Evolutionary conservation across 805 yeast genomes (phyloP).

Genomic region (Metschnikowia noctiluminum): DNA sequence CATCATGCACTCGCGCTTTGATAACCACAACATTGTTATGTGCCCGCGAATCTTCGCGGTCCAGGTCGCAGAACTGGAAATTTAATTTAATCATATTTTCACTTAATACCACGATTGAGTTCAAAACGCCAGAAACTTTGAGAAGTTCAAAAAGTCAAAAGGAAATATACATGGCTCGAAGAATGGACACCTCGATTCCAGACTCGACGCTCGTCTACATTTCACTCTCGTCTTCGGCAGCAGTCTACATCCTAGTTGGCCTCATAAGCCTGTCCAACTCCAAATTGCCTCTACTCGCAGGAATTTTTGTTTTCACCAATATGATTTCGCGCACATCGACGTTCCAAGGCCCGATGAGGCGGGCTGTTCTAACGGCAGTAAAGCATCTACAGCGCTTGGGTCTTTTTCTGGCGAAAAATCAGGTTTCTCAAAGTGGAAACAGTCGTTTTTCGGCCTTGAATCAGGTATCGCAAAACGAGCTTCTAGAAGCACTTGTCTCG

Average conservation of each 20-base stretch:
- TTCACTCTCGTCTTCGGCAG: slow-evolving; percentile 6
- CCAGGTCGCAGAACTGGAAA: too few species aligned
- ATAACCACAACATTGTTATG: too few species aligned
- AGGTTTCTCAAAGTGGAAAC: neutral
- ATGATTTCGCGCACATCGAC: slow-evolving; percentile 30
- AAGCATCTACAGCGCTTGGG: neutral
- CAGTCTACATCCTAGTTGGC: slow-evolving; percentile 21
- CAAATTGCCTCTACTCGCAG: slow-evolving; percentile 25
- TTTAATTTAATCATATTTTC: too few species aligned
- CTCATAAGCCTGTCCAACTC: slow-evolving; percentile 18
- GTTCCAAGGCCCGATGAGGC: slow-evolving; percentile 14
- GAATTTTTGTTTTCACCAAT: slow-evolving; percentile 30
- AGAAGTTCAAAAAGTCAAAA: too few species aligned
- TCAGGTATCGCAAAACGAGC: slow-evolving; percentile 25
- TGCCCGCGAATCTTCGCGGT: too few species aligned
- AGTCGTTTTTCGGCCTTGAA: slow-evolving; percentile 14
- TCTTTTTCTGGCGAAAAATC: slow-evolving; percentile 1
- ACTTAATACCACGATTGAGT: too few species aligned
- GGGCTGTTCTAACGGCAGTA: neutral
- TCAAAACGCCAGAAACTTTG: too few species aligned
- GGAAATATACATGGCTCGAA: too few species aligned
- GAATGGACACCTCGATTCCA: slow-evolving; percentile 5
- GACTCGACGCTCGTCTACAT: slow-evolving; percentile 9
- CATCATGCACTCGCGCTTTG: too few species aligned
- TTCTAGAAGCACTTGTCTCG: slow-evolving; percentile 44